These are phyloP conservation scores for Solanum pinnatisectum DNA, from an alignment of 257 asterid species.

Conservation along the genomic window DNA sequence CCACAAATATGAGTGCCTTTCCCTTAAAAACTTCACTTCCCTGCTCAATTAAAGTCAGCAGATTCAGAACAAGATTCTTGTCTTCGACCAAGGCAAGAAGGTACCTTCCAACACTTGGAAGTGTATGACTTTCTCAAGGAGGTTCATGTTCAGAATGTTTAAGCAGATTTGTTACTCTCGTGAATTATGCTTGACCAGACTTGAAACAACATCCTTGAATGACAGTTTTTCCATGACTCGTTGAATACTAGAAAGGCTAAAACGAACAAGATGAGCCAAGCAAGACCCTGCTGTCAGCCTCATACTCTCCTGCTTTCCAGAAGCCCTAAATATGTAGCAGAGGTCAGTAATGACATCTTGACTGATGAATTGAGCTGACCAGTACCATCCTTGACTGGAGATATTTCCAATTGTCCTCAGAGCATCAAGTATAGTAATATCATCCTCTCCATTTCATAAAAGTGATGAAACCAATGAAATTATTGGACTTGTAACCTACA, in stretches of 20 bases:
- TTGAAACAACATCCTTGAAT: constrained; percentile 60
- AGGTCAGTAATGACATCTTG: constrained; percentile 86
- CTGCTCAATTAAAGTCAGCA: too few species aligned
- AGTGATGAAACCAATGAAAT: too few species aligned
- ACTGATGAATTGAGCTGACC: constrained; percentile 90
- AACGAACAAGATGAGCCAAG: constrained; percentile 81
- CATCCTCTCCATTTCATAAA: not conserved
- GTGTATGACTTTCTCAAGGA: too few species aligned
- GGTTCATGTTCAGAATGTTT: too few species aligned
- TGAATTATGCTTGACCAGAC: constrained; percentile 75
- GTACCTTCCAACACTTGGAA: too few species aligned
- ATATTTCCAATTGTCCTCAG: constrained; percentile 89
- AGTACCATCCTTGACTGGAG: constrained; percentile 92
- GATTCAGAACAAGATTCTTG: too few species aligned
- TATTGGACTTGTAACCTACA: too few species aligned
- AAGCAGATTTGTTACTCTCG: constrained; percentile 55
- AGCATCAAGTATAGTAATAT: constrained; percentile 85
- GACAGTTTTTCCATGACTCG: constrained; percentile 72
- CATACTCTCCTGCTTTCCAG: constrained; percentile 86
- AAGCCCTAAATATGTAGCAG: constrained; percentile 78
- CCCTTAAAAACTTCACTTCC: too few species aligned
- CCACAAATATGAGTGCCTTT: too few species aligned
- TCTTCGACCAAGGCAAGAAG: too few species aligned
- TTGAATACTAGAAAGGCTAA: constrained; percentile 59
- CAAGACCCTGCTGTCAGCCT: constrained; percentile 94